Evolutionary conservation across 2,329 filamentous ascomycete genomes (phyloP).

Genomic region (Xylariaceae sp.): DNA sequence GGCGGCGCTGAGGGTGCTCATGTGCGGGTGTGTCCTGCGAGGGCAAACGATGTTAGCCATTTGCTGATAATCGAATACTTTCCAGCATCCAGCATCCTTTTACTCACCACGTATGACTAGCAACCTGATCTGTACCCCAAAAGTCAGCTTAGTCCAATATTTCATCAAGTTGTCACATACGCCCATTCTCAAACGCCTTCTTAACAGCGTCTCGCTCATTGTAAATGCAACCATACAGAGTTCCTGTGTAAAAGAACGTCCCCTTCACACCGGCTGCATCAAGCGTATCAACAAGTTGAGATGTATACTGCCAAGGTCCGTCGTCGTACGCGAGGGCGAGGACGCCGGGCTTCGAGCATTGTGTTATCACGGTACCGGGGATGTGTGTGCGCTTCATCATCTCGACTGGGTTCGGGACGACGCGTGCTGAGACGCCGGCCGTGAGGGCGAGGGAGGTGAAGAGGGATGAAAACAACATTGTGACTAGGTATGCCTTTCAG

Average conservation of each 20-base stretch:
- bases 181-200: constrained; percentile 45
- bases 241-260: constrained; percentile 51
- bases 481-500: not conserved
- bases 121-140: constrained; percentile 39
- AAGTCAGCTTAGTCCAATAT: not conserved
- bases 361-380: constrained; percentile 41
- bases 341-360: constrained; percentile 40
- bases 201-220: constrained; percentile 48
- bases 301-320: constrained; percentile 47
- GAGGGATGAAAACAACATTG: constrained; percentile 18
- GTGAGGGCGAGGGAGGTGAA: constrained; percentile 23
- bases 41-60: not conserved
- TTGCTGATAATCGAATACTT: not conserved
- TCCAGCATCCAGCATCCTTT: not conserved
- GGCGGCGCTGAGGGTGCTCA: constrained; percentile 36
- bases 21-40: constrained; percentile 42
- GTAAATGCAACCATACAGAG: constrained; percentile 47
- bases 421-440: constrained; percentile 21
- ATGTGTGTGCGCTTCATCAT: constrained; percentile 38
- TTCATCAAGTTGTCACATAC: not conserved
- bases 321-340: constrained; percentile 52
- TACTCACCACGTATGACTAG: constrained; percentile 47
- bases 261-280: constrained; percentile 44
- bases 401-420: constrained; percentile 37
- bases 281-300: constrained; percentile 45